These are phyloP conservation scores for Calocybe gangraenosa DNA, from an alignment of 768 basidiomycete genomes.

Conservation along the genomic window DNA sequence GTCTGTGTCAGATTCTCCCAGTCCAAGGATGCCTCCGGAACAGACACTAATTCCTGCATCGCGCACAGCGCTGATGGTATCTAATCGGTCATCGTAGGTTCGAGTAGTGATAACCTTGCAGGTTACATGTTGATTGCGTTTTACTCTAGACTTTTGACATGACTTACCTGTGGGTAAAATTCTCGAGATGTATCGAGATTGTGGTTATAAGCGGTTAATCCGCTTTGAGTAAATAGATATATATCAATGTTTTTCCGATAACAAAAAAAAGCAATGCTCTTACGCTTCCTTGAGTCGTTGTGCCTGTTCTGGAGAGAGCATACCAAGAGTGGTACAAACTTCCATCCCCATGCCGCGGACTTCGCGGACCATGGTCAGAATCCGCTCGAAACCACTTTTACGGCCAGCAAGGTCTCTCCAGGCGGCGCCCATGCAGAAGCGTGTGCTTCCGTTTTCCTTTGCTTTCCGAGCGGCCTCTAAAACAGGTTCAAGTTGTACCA, in stretches of 20 bases:
- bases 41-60: conserved; percentile 97
- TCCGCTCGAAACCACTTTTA: conserved; percentile 90
- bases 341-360: conserved; percentile 98
- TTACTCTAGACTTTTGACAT: neutral
- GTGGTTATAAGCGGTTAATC: conserved; percentile 96
- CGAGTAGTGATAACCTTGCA: conserved; percentile 89
- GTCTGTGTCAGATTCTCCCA: conserved; percentile 88
- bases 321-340: conserved; percentile 97
- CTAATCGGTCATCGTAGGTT: conserved; percentile 89
- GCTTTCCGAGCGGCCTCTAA: conserved; percentile 89
- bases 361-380: conserved; percentile 87
- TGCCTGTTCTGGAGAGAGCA: conserved; percentile 94
- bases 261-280: conserved; percentile 23
- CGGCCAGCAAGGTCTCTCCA: conserved; percentile 94
- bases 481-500: conserved; percentile 89
- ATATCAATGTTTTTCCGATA: conserved; percentile 4
- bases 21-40: conserved; percentile 92
- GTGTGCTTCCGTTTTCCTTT: conserved; percentile 93
- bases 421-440: conserved; percentile 99
- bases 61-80: conserved; percentile 86
- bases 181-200: conserved; percentile 98
- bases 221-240: conserved; percentile 53
- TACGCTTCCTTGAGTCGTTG: conserved; percentile 89
- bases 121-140: neutral
- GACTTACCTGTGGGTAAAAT: conserved; percentile 81